These are phyloP conservation scores for Claviceps purpurea DNA, from an alignment of 2,329 filamentous ascomycete species.

Conservation along the genomic window DNA sequence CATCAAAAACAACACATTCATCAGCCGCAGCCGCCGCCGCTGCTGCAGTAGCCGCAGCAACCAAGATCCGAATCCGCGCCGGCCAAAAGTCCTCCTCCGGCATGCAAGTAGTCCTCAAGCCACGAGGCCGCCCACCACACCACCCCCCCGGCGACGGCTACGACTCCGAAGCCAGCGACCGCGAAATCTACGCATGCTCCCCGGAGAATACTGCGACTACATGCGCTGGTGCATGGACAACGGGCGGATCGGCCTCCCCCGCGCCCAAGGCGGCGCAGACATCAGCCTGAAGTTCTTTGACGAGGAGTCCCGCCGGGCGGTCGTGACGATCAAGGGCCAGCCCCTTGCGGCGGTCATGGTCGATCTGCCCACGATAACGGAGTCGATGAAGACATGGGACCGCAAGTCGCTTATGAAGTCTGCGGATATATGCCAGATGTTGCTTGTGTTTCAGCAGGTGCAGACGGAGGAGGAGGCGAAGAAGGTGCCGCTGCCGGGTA, in stretches of 20 bases:
- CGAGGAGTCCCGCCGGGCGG: slow-evolving; percentile 56
- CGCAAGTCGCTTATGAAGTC: slow-evolving; percentile 79
- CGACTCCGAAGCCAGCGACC: slow-evolving; percentile 88
- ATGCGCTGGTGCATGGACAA: slow-evolving; percentile 63
- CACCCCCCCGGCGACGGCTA: slow-evolving; percentile 78
- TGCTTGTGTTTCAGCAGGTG: slow-evolving; percentile 61
- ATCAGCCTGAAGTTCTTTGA: slow-evolving; percentile 71
- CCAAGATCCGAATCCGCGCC: slow-evolving; percentile 40
- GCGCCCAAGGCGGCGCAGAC: slow-evolving; percentile 56
- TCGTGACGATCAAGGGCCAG: slow-evolving; percentile 55
- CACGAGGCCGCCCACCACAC: slow-evolving; percentile 53
- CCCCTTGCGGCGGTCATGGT: slow-evolving; percentile 68
- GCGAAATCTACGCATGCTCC: slow-evolving; percentile 75
- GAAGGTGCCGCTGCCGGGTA: slow-evolving; percentile 53
- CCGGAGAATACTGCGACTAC: slow-evolving; percentile 76
- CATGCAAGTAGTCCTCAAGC: slow-evolving; percentile 37
- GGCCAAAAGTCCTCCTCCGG: slow-evolving; percentile 20
- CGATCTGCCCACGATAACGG: slow-evolving; percentile 74
- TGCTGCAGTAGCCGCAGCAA: slow-evolving; percentile 16
- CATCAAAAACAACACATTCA: background rate
- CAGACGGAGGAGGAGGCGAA: slow-evolving; percentile 52
- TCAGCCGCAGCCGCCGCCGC: background rate
- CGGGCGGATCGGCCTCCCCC: slow-evolving; percentile 57
- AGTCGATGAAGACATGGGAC: slow-evolving; percentile 91
- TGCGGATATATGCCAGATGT: slow-evolving; percentile 80